Evolutionary conservation across 495 filamentous ascomycete genomes (phyloP).

Genomic region (Aspergillus egyptiacus): DNA sequence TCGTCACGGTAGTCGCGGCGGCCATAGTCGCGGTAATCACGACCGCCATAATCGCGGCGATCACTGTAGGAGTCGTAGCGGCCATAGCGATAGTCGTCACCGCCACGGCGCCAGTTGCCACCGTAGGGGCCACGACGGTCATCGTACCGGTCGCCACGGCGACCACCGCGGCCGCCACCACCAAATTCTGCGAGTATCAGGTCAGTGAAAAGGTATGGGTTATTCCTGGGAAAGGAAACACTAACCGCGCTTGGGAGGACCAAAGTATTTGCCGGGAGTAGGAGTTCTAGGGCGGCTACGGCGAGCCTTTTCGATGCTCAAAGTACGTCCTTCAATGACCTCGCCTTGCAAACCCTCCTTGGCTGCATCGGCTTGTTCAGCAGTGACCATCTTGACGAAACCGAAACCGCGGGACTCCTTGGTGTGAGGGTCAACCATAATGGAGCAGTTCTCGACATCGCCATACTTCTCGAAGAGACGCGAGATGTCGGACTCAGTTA

Average conservation of each 20-base stretch:
- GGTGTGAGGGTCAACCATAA: conserved; percentile 97
- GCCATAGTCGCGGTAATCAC: conserved; percentile 54
- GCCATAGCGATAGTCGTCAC: conserved; percentile 41
- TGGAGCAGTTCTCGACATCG: conserved; percentile 97
- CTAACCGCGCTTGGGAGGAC: conserved; percentile 95
- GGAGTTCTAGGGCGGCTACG: conserved; percentile 90
- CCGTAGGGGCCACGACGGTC: conserved; percentile 54
- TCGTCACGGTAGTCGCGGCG: conserved; percentile 48
- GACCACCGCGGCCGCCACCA: conserved; percentile 42
- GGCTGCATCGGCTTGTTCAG: conserved; percentile 90
- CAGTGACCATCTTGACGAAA: conserved; percentile 97
- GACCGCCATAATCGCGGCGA: conserved; percentile 48
- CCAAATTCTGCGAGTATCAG: conserved; percentile 40
- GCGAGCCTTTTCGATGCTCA: conserved; percentile 98
- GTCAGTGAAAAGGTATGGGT: background rate
- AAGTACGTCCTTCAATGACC: conserved; percentile 86
- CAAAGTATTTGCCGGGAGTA: conserved; percentile 98
- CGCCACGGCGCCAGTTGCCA: conserved; percentile 43
- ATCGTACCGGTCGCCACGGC: conserved; percentile 45
- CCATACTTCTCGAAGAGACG: conserved; percentile 98
- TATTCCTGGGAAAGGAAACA: conserved; percentile 22
- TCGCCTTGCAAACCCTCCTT: conserved; percentile 96
- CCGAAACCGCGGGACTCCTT: conserved; percentile 98
- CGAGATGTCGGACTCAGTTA: conserved; percentile 83
- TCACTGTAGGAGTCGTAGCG: conserved; percentile 57